Evolutionary conservation across 495 filamentous ascomycete genomes (phyloP), one percentile per base, ranked within the genome.

Genomic region (Darksidea phi): DNA sequence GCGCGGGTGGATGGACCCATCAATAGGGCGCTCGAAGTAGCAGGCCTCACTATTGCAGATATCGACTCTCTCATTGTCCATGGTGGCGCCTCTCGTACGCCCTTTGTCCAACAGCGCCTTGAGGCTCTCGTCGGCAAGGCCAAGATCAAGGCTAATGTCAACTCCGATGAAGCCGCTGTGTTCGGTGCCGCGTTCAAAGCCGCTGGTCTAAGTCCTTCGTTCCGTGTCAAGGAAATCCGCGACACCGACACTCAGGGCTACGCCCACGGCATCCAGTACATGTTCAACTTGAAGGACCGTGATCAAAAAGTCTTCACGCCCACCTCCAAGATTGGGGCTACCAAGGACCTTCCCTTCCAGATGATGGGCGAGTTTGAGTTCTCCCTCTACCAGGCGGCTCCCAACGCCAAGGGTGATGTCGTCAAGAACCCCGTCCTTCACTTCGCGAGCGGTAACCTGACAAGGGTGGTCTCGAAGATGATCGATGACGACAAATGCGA

Each of bases 111-210:
- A 71, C 91, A 85, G 73, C 79, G 88, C 70, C 83, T 99, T 25
- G 94, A 97, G 76, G 84, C 83, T 48, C 71, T 88, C 48, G 81
- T 86, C 26, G 88, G 79, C 15, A 78, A 83, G 6, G 83, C 86
- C 50, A 97, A 96, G 77, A 79, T 99, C 59, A 85, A 89, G 55
- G 86, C 87, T 66, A 97, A 92, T 68, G 95, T 99, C 66, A 99
- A 99, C 74, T 87, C 92, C 25, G 95, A 99, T 72, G 95, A 99
- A 76, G 85, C 95, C 15, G 94, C 95, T 48, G 94, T 96, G 15
- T 95, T 99, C 74, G 95, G 95, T 64, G 95, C 95, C 50, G 91
- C 90, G 18, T 97, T 97, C 80, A 90, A 90, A 71, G 95, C 88
- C 26, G 95, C 95, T 48, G 86, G 86, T 61, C 80, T 97, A 49